Conservation (phyloP, 2,329 filamentous ascomycete species). For the Fusarium globosum region DNA sequence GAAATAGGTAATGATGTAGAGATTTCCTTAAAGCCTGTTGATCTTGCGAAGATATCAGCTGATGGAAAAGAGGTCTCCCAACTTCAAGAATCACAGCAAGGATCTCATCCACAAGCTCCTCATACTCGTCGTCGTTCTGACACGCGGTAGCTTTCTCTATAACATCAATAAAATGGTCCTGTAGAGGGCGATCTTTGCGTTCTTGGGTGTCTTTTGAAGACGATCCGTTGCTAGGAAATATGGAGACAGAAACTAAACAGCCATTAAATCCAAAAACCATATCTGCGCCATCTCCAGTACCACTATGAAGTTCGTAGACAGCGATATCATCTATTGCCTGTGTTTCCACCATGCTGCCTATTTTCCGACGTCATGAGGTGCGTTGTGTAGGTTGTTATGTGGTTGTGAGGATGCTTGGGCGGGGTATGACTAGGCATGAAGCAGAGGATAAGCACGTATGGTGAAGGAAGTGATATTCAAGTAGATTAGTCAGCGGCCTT, state of each 20-base stretch:
- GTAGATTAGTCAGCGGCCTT: not conserved
- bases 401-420: not conserved
- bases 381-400: too few relatives aligned
- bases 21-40: accelerated
- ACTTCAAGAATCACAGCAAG: not conserved
- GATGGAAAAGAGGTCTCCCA: not conserved
- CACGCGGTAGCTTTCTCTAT: not conserved
- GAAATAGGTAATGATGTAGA: not conserved
- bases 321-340: not conserved
- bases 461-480: not conserved
- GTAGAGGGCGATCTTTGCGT: not conserved
- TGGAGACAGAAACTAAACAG: not conserved
- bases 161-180: not conserved
- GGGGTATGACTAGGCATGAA: not conserved
- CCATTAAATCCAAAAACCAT: not conserved
- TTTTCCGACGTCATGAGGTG: accelerated
- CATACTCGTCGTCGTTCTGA: not conserved
- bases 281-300: not conserved
- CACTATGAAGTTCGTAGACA: not conserved
- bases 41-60: accelerated
- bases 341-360: not conserved
- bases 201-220: not conserved
- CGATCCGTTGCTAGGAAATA: not conserved
- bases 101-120: not conserved
- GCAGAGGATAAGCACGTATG: not conserved